Evolutionary conservation across 2,329 filamentous ascomycete genomes (phyloP), one percentile per base, ranked within the genome.

Genomic region (Arthroderma sp.): DNA sequence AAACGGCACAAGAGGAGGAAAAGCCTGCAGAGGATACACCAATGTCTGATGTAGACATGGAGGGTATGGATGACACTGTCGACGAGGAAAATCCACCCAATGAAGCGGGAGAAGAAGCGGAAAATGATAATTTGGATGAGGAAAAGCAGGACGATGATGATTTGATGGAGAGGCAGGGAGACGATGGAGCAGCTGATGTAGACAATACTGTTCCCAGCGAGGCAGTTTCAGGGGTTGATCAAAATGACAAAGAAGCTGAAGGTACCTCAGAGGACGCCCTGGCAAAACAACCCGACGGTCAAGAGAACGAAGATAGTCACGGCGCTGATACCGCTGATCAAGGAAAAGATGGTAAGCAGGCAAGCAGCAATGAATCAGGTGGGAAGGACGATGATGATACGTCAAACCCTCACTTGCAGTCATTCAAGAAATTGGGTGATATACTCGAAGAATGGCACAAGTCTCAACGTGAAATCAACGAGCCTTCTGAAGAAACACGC

Each of bases 341-440:
- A 62, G 50, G 53, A 54, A 11, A 62, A 58, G 45, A 56, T 56
- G 34, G 62, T 6, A 46, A 49, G 29, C 29, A 48, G 31, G 43
- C 48, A 1, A 42, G 36, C 11, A 44, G 28, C 15, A 34, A 64
- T 40, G 57, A 57, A 34, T 49, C 53, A 3, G 64, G 62, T 36
- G 65, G 62, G 36, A 57, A 52, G 6, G 58, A 64, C 29, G 60
- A 66, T 40, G 54, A 55, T 22, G 54, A 54, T 33, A 54, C 58
- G 5, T 56, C 64, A 36, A 62, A 65, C 41, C 61, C 63, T 50
- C 62, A 75, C 42, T 68, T 70, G 38, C 78, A 91, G 53, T 84
- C 87, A 1, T 94, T 95, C 72, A 91, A 91, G 67, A 93, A 94
- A 58, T 76, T 98, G 29, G 91, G 91, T 22, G 87, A 98, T 66